Conservation (phyloP, 2,329 filamentous ascomycete species). For the Phaeosphaeriaceae sp. region DNA sequence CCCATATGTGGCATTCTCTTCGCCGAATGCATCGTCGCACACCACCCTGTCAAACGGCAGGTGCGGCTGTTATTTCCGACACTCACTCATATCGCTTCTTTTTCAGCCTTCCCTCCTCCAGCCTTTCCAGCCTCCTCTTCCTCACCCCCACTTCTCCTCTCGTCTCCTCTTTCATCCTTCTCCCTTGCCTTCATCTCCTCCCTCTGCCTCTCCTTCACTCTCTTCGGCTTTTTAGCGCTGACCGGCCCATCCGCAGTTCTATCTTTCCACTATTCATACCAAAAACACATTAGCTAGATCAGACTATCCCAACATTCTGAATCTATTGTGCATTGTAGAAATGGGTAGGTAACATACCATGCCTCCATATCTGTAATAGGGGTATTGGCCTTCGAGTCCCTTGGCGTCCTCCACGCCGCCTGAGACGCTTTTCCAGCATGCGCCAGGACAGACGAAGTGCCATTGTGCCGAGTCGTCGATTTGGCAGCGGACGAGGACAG, state of each 20-base stretch:
- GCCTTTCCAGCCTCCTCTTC: background rate
- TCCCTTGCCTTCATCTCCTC: constrained; percentile 11
- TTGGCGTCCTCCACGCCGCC: constrained; percentile 53
- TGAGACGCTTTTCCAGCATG: constrained; percentile 53
- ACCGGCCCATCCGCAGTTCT: constrained; percentile 49
- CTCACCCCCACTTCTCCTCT: background rate
- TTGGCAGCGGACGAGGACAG: constrained; percentile 54
- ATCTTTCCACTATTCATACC: constrained; percentile 56
- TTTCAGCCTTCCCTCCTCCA: background rate
- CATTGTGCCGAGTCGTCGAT: constrained; percentile 49
- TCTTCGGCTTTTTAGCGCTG: constrained; percentile 52
- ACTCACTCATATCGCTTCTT: too few species aligned
- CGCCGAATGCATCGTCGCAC: too few species aligned
- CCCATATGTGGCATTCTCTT: too few species aligned
- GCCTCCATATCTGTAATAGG: constrained; percentile 36
- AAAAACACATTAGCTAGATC: too few species aligned
- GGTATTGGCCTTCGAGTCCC: constrained; percentile 22
- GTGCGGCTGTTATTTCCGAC: too few species aligned
- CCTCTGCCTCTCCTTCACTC: constrained; percentile 46
- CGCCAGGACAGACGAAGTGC: constrained; percentile 54
- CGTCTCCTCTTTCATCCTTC: background rate
- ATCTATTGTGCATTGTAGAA: background rate
- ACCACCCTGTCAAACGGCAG: too few species aligned
- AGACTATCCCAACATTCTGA: too few species aligned
- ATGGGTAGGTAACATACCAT: constrained; percentile 30